Evolutionary conservation across 139 green algal genomes (phyloP), one percentile per base, ranked within the genome.

Genomic region (Volvox africanus): DNA sequence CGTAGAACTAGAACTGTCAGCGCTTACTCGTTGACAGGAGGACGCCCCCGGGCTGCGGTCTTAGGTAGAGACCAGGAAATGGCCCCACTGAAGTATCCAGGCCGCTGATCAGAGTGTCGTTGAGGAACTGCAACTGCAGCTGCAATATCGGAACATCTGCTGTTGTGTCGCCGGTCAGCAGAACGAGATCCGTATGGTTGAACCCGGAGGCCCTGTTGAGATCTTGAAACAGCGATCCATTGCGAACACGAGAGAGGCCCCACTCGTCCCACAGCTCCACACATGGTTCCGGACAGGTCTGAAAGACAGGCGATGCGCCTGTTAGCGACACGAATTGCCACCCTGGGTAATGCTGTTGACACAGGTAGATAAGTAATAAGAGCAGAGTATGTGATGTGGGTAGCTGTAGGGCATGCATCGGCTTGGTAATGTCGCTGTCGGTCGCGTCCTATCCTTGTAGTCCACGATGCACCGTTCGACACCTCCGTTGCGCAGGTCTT

Each of bases 91-190:
- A 14, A 44, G 75, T 20, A 55, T 37, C 22, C 6, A 19, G 36
- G 6, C 36, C 36, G 78, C 78, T 84, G 37, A 84, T 33, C 21
- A 84, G 36, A 1, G 78, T 84, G 37, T 84, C 78, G 37, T 84
- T 37, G 11, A 84, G 37, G 36, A 84, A 30, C 12, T 55, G 32
- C 75, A 61, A 35, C 33, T 61, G 73, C 73, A 36, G 2, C 32
- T 35, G 36, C 18, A 44, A 11, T 3, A 20, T 32, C 65, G 65
- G 21, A 20, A 84, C 11, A 35, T 81, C 21, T 9, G 78, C 78
- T 1, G 78, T 33, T 12, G 78, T 84, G 37, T 84, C 78, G 20
- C 28, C 37, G 26, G 36, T 35, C 78, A 84, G 6, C 28, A 84
- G 20, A 17, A 84, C 24, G 6, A 84, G 13, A 32, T 84, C 36